Evolutionary conservation across 2,329 filamentous ascomycete species (phyloP).

Genomic region (Leptodontidium sp.): DNA sequence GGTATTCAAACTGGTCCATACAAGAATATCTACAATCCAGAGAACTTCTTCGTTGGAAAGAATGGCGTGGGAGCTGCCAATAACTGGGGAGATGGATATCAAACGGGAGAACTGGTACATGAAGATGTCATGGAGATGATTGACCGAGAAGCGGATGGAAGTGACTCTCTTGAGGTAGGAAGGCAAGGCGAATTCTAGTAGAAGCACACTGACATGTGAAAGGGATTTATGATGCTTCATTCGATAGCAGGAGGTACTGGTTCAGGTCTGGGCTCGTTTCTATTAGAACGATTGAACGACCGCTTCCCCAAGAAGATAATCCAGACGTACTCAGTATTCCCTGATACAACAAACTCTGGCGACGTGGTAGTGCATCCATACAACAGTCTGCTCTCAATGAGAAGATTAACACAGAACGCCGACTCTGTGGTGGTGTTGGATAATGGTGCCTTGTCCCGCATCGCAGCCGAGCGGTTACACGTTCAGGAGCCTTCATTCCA

Average conservation of each 20-base stretch:
- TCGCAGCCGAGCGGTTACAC: constrained; percentile 92
- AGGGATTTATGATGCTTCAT: constrained; percentile 98
- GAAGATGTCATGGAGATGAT: constrained; percentile 99
- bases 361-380: constrained; percentile 98
- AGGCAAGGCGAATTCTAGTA: constrained; percentile 9
- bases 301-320: constrained; percentile 99
- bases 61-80: constrained; percentile 94
- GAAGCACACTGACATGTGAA: constrained; percentile 39
- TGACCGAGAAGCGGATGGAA: constrained; percentile 96
- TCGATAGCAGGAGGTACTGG: constrained; percentile 98
- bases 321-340: constrained; percentile 98
- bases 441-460: constrained; percentile 91
- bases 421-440: constrained; percentile 98
- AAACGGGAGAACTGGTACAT: constrained; percentile 88
- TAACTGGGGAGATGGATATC: constrained; percentile 98
- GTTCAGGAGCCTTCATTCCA: constrained; percentile 96
- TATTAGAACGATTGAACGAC: constrained; percentile 95
- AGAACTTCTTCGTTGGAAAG: constrained; percentile 98
- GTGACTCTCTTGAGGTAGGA: constrained; percentile 87
- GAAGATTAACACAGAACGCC: constrained; percentile 91
- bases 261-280: constrained; percentile 92
- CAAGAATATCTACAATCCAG: constrained; percentile 98
- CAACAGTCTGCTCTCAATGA: constrained; percentile 93
- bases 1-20: constrained; percentile 92
- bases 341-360: constrained; percentile 84